Evolutionary conservation across 257 asterid genomes (phyloP).

Genomic region (Coffea eugenioides): DNA sequence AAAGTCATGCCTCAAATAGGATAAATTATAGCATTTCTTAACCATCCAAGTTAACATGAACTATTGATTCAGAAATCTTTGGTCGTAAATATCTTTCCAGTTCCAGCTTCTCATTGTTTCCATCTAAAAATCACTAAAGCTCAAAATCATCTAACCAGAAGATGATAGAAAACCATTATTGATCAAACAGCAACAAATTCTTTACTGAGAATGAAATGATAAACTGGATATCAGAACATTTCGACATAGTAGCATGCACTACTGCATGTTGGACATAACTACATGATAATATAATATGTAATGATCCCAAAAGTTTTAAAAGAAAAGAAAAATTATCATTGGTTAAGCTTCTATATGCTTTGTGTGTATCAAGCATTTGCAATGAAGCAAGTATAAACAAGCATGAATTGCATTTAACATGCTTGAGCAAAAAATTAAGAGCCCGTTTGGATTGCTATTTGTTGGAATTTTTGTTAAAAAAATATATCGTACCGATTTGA

Average conservation of each 20-base stretch:
- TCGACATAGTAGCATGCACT: too few relatives aligned
- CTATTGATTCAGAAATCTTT: not conserved
- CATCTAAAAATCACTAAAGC: not conserved
- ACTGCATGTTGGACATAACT: not conserved
- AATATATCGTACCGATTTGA: too few relatives aligned
- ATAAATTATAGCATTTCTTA: not conserved
- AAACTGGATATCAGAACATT: not conserved
- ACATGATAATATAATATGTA: not conserved
- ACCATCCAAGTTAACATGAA: not conserved
- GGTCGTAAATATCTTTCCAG: not conserved
- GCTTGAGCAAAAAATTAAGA: constrained; percentile 10
- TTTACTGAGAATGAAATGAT: not conserved
- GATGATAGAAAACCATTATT: not conserved
- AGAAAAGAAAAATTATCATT: not conserved
- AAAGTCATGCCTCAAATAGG: not conserved
- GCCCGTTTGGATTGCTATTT: too few relatives aligned
- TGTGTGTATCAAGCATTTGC: not conserved
- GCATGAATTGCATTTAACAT: constrained; percentile 2
- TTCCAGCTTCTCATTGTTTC: not conserved
- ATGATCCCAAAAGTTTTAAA: not conserved
- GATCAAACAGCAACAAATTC: not conserved
- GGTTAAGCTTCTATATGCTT: not conserved
- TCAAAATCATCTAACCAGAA: not conserved
- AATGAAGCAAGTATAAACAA: constrained; percentile 5
- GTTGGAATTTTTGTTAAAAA: too few relatives aligned